Evolutionary conservation across 352 stramenopile species (phyloP).

Genomic region (Pythium aquatile): DNA sequence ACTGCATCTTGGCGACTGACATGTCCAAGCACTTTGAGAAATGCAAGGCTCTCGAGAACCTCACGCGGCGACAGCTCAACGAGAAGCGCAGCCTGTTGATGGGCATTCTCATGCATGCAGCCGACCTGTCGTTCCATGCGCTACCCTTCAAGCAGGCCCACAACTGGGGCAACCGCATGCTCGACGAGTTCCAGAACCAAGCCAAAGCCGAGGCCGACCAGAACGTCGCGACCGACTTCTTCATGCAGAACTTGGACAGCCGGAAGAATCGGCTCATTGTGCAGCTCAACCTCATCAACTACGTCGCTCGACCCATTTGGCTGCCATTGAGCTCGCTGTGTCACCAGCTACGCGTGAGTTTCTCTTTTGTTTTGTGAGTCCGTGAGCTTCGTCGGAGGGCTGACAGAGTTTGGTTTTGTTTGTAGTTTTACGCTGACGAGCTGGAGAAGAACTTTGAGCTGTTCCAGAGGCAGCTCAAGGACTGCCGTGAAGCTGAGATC

Average conservation of each 20-base stretch:
- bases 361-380: background rate
- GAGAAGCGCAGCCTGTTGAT: slow-evolving; percentile 64
- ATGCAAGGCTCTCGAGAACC: slow-evolving; percentile 58
- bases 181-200: slow-evolving; percentile 76
- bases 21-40: slow-evolving; percentile 80
- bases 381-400: background rate
- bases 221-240: slow-evolving; percentile 53
- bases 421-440: slow-evolving; percentile 63
- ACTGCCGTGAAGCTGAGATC: slow-evolving; percentile 22
- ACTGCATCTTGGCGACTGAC: slow-evolving; percentile 74
- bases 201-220: slow-evolving; percentile 50
- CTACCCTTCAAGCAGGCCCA: slow-evolving; percentile 45
- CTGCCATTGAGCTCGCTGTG: slow-evolving; percentile 57
- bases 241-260: slow-evolving; percentile 67
- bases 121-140: slow-evolving; percentile 64
- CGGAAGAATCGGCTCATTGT: slow-evolving; percentile 53
- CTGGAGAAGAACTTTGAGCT: slow-evolving; percentile 68
- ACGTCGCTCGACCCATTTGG: slow-evolving; percentile 74
- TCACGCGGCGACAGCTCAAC: slow-evolving; percentile 52
- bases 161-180: slow-evolving; percentile 58
- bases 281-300: slow-evolving; percentile 77
- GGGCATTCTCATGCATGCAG: slow-evolving; percentile 66
- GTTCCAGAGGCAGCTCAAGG: slow-evolving; percentile 42
- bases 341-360: slow-evolving; percentile 51
- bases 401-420: background rate